Base-by-base conservation (phyloP, 1,284 basidiomycete genomes). In the Fomitopsis pinicola region DNA sequence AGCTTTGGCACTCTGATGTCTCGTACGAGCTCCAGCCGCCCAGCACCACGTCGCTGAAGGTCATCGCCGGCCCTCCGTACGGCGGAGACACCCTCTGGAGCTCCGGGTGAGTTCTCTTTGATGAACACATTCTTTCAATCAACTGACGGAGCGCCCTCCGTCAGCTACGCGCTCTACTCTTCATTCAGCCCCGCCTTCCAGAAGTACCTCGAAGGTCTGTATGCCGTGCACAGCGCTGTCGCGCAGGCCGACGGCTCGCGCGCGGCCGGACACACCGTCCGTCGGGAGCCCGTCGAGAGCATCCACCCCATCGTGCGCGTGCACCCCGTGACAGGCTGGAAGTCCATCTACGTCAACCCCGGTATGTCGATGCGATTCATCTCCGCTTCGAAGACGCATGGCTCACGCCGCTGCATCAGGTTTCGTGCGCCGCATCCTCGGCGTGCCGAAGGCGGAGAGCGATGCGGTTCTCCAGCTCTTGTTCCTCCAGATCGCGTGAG, bases 1-100 rank as follows among this genome's bases (percentile, higher is more conserved):
- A 93, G 67, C 80, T 94, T n/a, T 93, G 86, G 86, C 91, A 94
- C 75, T 86, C 87, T 1, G 92, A 94, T 71, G 90, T 92, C 63
- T 77, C 88, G 2, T 94, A 92, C 74, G 91, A 94, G 73, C 66
- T 85, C 15, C 89, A 91, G 68, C 90, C 85, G 55, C 91, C 84
- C n/a, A 76, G 84, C 70, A 80, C 82, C 56, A 87, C 87, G n/a
- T 88, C 87, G 4, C 77, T 91, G 59, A 88, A 89, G 69, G 69
- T 89, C 63, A 78, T 89, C 75, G 80, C 86, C 56, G 77, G 80
- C 57, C 89, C 87, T 0, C 83, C 86, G 62, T 76, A 78, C 40
- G 89, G 88, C 36, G 88, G 87, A 6, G 88, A 91, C 69, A 90
- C 88, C 1, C 78, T 87, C 38, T 89, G 85, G 85, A 85, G 80